Base-by-base conservation (phyloP, 108 stramenopile genomes). In the Schizochytrium sp. region DNA sequence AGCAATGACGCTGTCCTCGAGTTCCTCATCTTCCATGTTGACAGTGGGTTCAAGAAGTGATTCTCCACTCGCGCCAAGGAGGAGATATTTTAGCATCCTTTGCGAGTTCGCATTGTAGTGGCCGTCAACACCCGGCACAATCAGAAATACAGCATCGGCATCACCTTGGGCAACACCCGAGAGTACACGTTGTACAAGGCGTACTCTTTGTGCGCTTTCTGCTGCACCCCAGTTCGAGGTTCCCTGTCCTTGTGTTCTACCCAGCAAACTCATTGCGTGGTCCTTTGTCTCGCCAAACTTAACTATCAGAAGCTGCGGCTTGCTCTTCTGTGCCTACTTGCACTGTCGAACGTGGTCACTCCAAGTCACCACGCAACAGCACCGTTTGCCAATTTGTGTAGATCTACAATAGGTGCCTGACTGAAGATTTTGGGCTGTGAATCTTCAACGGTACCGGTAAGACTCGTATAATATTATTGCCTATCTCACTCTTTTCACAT, bases 51-150 rank as follows among this genome's bases (percentile, higher is more conserved):
- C 76, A 13, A 83, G 50, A 47, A 83, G 47, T 10, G 8, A 5
- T 40, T 83, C 76, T n/a, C 76, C 76, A 38, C 47, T 55, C n/a
- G 76, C 76, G 47, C 76, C 76, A 47, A 83, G 76, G 17, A 83
- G 76, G 50, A 83, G 47, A 2, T 83, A 83, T 53, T 83, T 83
- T 47, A 83, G 50, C 5, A 83, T 13, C 5, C 76, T 17, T 53
- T 83, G 76, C 76, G 76, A 17, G 47, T 83, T 83, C 28, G 5
- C 47, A 83, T 83, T 83, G 76, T 83, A 83, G 17, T 38, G 5
- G 15, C 76, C 76, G 76, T 83, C 76, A n/a, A 83, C 28, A 53
- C 76, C 76, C 45, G 76, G 76, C 15, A 83, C 28, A 8, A 83
- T 53, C 2, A 83, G 15, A 8, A 83, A 7, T 10, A 53, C 76